These are phyloP conservation scores for Arthonia radiata DNA, from an alignment of 495 filamentous ascomycete species.

Conservation along the genomic window DNA sequence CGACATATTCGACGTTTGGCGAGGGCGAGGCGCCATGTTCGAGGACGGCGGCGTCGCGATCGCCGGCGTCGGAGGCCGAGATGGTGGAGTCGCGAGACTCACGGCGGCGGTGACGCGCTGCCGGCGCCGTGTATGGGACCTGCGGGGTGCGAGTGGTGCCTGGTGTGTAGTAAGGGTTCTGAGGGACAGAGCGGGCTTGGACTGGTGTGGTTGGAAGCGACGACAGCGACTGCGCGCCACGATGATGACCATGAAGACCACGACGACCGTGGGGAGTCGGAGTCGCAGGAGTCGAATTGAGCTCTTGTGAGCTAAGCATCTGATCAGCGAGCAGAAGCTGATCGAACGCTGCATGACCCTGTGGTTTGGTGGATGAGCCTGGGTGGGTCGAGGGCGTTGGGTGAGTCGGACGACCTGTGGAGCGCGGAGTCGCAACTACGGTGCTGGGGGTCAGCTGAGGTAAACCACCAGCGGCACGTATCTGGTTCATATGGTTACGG, in stretches of 20 bases:
- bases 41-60: conserved; percentile 15
- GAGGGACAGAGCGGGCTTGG: conserved; percentile 15
- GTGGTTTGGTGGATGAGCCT: conserved; percentile 13
- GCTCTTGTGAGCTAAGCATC: conserved; percentile 47
- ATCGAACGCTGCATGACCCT: conserved; percentile 31
- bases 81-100: conserved; percentile 74
- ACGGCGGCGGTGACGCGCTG: conserved; percentile 12
- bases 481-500: conserved; percentile 50
- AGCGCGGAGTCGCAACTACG: conserved; percentile 6
- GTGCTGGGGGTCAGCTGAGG: conserved; percentile 16
- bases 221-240: conserved; percentile 49
- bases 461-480: conserved; percentile 30
- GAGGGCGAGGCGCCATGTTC: too few relatives aligned
- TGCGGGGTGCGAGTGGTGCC: conserved; percentile 12
- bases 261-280: conserved; percentile 35
- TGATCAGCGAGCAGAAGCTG: conserved; percentile 49
- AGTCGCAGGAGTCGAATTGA: conserved; percentile 41
- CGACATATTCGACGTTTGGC: conserved; percentile 29
- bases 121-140: too few relatives aligned
- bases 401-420: conserved; percentile 2
- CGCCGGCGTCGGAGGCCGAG: conserved; percentile 52
- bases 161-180: conserved; percentile 8
- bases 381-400: conserved; percentile 4
- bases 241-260: conserved; percentile 28
- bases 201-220: conserved; percentile 59